phyloP scores from a whole-genome alignment of 2,329 filamentous ascomycete genomes.

The Exophiala aquamarina region DNA sequence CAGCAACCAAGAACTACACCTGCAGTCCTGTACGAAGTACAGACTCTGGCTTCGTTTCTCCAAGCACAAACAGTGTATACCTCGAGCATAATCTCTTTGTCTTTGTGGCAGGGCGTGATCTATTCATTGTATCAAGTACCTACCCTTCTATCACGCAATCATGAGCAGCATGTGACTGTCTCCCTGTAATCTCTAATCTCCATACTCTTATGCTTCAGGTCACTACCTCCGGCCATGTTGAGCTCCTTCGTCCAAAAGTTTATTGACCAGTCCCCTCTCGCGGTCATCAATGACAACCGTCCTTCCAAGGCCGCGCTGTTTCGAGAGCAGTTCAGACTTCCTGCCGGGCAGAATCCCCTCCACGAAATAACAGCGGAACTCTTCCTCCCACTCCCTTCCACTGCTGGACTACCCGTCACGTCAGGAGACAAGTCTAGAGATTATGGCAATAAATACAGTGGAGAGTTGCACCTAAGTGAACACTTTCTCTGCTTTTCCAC shows the following conservation, averaged over 20 bases:
- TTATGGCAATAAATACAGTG: slow-evolving; percentile 80
- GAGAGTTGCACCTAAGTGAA: slow-evolving; percentile 91
- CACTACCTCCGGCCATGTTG: slow-evolving; percentile 39
- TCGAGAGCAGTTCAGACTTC: slow-evolving; percentile 93
- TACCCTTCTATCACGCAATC: no score
- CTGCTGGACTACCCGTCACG: slow-evolving; percentile 42
- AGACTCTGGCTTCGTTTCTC: no score
- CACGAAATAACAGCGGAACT: slow-evolving; percentile 97
- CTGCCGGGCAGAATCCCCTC: slow-evolving; percentile 85
- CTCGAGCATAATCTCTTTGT: no score
- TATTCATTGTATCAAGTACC: no score
- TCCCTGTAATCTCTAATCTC: no score
- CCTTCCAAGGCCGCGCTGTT: slow-evolving; percentile 92
- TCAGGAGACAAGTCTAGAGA: slow-evolving; percentile 63
- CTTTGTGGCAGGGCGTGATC: no score
- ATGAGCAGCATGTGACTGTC: slow-evolving; percentile 5
- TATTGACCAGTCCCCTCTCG: slow-evolving; percentile 82
- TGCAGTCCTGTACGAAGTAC: no score
- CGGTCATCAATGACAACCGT: slow-evolving; percentile 70
- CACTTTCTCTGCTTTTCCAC: slow-evolving; percentile 96
- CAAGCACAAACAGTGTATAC: no score
- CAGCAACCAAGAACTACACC: no score
- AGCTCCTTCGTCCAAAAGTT: slow-evolving; percentile 90
- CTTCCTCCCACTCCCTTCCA: slow-evolving; percentile 74
- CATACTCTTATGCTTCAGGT: slow-evolving; percentile 4